These are phyloP conservation scores for Thelonectria discophora DNA, from an alignment of 2,329 filamentous ascomycete species.

Conservation along the genomic window DNA sequence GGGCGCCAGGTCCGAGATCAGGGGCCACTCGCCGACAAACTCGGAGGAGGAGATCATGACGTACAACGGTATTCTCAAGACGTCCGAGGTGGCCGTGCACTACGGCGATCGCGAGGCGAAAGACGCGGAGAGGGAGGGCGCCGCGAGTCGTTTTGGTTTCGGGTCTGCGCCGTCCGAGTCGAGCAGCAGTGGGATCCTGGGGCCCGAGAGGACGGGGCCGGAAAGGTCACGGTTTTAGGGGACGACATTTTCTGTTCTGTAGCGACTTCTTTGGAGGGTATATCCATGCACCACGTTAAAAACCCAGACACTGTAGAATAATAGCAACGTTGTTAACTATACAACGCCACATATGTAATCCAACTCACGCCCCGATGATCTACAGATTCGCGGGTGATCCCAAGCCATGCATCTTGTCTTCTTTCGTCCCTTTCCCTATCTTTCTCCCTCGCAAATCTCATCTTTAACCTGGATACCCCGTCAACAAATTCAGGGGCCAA, in stretches of 20 bases:
- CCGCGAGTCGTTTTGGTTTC: constrained; percentile 10
- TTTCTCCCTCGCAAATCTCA: not conserved
- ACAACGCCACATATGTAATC: no score
- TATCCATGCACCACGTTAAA: not conserved
- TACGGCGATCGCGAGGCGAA: constrained; percentile 17
- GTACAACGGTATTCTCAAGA: constrained; percentile 51
- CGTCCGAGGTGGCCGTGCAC: constrained; percentile 33
- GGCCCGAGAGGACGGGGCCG: constrained; percentile 4
- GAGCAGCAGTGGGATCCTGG: constrained; percentile 19
- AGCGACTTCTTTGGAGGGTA: no score
- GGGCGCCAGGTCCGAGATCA: constrained; percentile 44
- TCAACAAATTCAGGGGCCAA: not conserved
- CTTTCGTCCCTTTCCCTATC: no score
- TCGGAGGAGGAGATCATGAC: constrained; percentile 53
- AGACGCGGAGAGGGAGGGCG: constrained; percentile 3
- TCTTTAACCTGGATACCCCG: not conserved
- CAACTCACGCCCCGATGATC: no score
- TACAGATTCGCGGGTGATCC: not conserved
- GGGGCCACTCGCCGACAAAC: constrained; percentile 45
- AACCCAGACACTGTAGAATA: not conserved
- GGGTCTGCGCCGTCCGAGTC: constrained; percentile 10
- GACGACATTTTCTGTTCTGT: not conserved
- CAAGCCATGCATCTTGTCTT: not conserved
- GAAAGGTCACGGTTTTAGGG: not conserved
- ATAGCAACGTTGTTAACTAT: no score